phyloP scores from a whole-genome alignment of 495 filamentous ascomycete genomes.

The Aspergillus kassunensis region DNA sequence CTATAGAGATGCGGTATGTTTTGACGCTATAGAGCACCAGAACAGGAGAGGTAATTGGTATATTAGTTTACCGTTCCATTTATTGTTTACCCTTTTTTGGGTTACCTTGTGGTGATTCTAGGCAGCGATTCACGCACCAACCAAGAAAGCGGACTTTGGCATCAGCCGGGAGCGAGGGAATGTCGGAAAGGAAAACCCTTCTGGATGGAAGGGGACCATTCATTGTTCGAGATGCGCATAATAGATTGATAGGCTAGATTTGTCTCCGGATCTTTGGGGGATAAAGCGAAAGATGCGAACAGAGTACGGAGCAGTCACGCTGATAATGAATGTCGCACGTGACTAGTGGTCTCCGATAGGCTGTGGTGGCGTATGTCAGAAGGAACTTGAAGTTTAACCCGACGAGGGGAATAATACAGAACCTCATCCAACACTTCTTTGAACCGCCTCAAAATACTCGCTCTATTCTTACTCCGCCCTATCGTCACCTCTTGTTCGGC shows the following conservation, averaged over 20 bases:
- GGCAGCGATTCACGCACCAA: slow-evolving; percentile 59
- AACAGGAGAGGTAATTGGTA: too few species aligned
- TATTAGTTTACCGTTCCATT: too few species aligned
- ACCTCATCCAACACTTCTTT: too few species aligned
- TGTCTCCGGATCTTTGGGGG: background rate
- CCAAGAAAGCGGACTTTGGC: slow-evolving; percentile 87
- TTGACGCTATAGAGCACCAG: slow-evolving; percentile 51
- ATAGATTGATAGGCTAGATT: background rate
- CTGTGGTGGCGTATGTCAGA: slow-evolving; percentile 40
- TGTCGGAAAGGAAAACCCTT: slow-evolving; percentile 62
- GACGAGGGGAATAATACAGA: slow-evolving; percentile 32
- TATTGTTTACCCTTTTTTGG: background rate
- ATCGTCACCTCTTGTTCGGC: background rate
- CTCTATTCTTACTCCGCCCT: background rate
- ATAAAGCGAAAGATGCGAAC: too few species aligned
- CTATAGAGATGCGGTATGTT: slow-evolving; percentile 58
- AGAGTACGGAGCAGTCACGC: too few species aligned
- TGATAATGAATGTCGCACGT: too few species aligned
- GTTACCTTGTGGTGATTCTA: background rate
- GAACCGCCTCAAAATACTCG: too few species aligned
- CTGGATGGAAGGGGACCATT: slow-evolving; percentile 56
- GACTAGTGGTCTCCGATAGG: slow-evolving; percentile 31
- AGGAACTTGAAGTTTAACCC: slow-evolving; percentile 14
- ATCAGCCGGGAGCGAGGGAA: slow-evolving; percentile 51
- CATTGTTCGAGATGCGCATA: slow-evolving; percentile 9